phyloP scores from a whole-genome alignment of 1,284 basidiomycete species.

The Cutaneotrichosporon cutaneum region DNA sequence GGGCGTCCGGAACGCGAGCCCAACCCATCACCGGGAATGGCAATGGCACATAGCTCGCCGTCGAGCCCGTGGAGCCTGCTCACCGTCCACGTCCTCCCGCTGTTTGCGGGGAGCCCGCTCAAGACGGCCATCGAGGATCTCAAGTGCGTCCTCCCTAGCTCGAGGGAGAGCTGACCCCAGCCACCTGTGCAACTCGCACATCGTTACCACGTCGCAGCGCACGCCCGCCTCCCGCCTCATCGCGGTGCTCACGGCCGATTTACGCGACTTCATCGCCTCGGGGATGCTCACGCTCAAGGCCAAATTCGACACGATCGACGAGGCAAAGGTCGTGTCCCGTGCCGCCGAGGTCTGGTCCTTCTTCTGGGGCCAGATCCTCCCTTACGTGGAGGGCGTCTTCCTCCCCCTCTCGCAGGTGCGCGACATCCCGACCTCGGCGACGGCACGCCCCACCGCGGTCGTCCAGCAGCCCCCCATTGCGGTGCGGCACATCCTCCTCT shows the following conservation, averaged over 20 bases:
- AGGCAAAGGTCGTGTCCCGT: conserved; percentile 63
- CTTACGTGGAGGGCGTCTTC: conserved; percentile 58
- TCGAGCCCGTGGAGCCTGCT: conserved; percentile 70
- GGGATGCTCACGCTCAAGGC: conserved; percentile 91
- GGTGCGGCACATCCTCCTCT: conserved; percentile 50
- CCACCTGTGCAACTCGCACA: conserved; percentile 44
- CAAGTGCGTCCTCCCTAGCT: conserved; percentile 56
- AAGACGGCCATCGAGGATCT: conserved; percentile 87
- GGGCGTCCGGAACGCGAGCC: conserved; percentile 9
- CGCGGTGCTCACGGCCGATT: conserved; percentile 68
- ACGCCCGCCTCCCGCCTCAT: conserved; percentile 51
- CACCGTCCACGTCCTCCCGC: conserved; percentile 79
- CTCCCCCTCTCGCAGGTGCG: conserved; percentile 52
- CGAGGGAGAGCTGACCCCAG: conserved; percentile 23
- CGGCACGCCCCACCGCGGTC: conserved; percentile 8
- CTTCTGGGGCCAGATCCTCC: conserved; percentile 89
- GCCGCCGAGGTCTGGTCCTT: conserved; percentile 89
- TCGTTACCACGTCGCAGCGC: conserved; percentile 43
- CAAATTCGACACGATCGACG: conserved; percentile 68
- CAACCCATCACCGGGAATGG: conserved; percentile 24
- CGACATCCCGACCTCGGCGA: conserved; percentile 31
- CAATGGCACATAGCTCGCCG: conserved; percentile 43
- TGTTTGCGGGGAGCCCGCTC: conserved; percentile 90
- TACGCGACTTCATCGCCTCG: conserved; percentile 74
- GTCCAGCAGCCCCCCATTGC: conserved; percentile 35